Percentiles rank a stretch among this genome's conserved stretches.
These are phyloP conservation scores for Bisporella sp. DNA, from an alignment of 2,329 filamentous ascomycete species.

Conservation along the genomic window DNA sequence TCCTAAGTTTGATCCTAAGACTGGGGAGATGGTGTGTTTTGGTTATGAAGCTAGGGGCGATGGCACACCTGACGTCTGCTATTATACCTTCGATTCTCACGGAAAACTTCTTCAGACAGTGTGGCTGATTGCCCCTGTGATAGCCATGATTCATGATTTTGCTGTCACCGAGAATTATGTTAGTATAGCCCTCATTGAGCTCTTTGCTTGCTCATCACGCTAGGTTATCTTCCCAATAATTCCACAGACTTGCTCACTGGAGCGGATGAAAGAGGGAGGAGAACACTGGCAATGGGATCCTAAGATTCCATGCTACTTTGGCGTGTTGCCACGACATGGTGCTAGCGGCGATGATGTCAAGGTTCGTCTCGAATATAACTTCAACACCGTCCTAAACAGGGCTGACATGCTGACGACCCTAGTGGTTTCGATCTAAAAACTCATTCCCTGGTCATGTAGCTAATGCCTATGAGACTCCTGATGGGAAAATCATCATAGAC, in stretches of 20 bases:
- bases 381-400: too few species aligned
- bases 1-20: slow-evolving; percentile 43
- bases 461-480: slow-evolving; percentile 36
- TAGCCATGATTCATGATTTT: slow-evolving; percentile 43
- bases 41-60: slow-evolving; percentile 42
- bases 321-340: slow-evolving; percentile 41
- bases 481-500: slow-evolving; percentile 34
- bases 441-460: slow-evolving; percentile 40
- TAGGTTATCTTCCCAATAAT: slow-evolving; percentile 35
- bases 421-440: slow-evolving; percentile 33
- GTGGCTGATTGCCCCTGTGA: slow-evolving; percentile 40
- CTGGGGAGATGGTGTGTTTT: slow-evolving; percentile 43
- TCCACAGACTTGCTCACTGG: slow-evolving; percentile 37
- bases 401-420: slow-evolving; percentile 9
- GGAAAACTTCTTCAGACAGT: slow-evolving; percentile 37
- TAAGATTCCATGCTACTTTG: slow-evolving; percentile 45
- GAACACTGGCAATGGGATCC: slow-evolving; percentile 46
- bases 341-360: slow-evolving; percentile 33
- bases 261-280: slow-evolving; percentile 35
- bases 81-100: slow-evolving; percentile 36
- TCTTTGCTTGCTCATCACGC: not conserved
- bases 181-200: too few species aligned
- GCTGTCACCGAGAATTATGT: slow-evolving; percentile 37
- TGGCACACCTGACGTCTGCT: slow-evolving; percentile 34
- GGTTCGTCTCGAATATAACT: slow-evolving; percentile 22